These are phyloP conservation scores for Colletotrichum gigasporum DNA, from an alignment of 2,329 filamentous ascomycete genomes.

Conservation along the genomic window DNA sequence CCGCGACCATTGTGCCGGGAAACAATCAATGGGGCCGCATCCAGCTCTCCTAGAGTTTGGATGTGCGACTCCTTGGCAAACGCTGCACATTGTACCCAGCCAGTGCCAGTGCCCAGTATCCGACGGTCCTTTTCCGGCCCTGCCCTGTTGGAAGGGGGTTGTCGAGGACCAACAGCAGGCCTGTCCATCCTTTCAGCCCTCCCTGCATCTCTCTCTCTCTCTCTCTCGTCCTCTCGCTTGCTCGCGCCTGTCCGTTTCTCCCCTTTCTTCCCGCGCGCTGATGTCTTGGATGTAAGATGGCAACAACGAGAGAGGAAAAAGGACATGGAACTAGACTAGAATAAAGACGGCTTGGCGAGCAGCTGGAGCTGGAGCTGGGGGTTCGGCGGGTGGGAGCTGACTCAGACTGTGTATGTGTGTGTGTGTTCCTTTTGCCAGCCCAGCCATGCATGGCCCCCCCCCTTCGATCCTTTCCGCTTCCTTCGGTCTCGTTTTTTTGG, in stretches of 20 bases:
- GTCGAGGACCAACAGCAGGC: too few species aligned
- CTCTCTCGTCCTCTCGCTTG: background rate
- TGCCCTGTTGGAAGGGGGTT: background rate
- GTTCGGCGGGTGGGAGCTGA: conserved; percentile 13
- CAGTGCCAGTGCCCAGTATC: too few species aligned
- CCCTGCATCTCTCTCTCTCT: background rate
- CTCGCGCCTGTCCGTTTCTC: background rate
- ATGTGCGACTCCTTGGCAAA: too few species aligned
- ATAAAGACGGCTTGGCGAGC: conserved; percentile 14
- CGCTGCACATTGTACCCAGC: too few species aligned
- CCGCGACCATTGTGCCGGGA: too few species aligned
- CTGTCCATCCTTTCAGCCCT: background rate
- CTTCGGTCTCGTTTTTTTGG: background rate
- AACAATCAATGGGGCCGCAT: too few species aligned
- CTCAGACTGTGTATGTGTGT: too few species aligned
- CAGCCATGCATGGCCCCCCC: background rate
- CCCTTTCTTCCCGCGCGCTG: background rate
- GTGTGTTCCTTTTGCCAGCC: background rate
- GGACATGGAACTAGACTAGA: conserved; percentile 4
- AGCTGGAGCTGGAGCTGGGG: conserved; percentile 4
- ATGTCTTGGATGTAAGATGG: background rate
- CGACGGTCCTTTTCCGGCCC: too few species aligned
- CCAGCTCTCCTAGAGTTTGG: too few species aligned
- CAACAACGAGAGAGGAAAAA: too few species aligned
- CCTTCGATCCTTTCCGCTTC: conserved; percentile 5